Base-by-base conservation (phyloP, 345 rosid species). In the Iberis pinnata region DNA sequence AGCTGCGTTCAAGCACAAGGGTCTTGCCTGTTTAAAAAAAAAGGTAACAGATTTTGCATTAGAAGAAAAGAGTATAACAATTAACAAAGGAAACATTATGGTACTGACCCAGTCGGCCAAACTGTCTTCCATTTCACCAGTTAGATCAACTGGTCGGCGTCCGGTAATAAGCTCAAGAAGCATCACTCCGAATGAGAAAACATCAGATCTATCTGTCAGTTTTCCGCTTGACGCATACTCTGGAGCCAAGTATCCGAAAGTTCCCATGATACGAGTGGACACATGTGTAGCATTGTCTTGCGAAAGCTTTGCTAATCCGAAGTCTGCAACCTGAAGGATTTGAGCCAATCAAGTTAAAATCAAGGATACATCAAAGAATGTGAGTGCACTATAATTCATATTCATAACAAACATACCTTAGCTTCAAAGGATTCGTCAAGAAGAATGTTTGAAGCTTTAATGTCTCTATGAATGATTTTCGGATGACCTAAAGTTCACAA, bases 201-300 rank as follows among this genome's bases (percentile, higher is more conserved):
- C 94, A 67, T 90, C 98, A 2, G 96, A 90, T 61, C 88, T 80
- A 16, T 90, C 98, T 2, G 96, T 87, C 10, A 90, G 69, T 65
- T 84, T 87, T 42, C 96, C 96, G 19, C 89, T 90, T 29, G 95
- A n/a, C n/a, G n/a, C n/a, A n/a, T n/a, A n/a, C n/a, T n/a, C n/a
- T n/a, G n/a, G n/a, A n/a, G n/a, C n/a, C n/a, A n/a, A n/a, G n/a
- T n/a, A n/a, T n/a, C 99, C 99, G 61, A 93, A 93, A 64, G 99
- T 88, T 64, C 99, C 99, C 97, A 93, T 86, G 65, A 88, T 89
- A 38, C 99, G 72, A 20, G 99, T 93, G 14, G 99, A 93, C 44
- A 93, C 81, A 75, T 93, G 99, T 27, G 99, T 88, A 46, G 73
- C 70, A 44, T 62, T 65, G 71, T 93, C 99, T 44, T 81, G 78